Percentiles rank a stretch among this genome's conserved stretches.
Conservation (phyloP, 441 rosid species). For the Biscutella laevigata region DNA sequence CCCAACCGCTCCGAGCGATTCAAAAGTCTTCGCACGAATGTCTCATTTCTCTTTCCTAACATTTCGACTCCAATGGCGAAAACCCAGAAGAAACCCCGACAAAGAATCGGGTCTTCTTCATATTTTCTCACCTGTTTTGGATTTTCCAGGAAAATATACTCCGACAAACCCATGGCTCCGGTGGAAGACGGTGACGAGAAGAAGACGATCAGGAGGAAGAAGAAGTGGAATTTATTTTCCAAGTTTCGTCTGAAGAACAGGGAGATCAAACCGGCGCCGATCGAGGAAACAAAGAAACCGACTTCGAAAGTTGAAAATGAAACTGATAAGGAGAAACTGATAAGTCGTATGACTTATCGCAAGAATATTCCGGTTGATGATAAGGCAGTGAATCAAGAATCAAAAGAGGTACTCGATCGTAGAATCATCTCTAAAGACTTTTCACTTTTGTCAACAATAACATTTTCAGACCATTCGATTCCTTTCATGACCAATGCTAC, state of each 20-base stretch:
- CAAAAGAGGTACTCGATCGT: conserved; percentile 13
- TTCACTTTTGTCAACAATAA: no score
- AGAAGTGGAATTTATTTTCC: conserved; percentile 16
- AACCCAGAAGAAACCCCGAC: conserved; percentile 7
- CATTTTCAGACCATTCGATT: background rate
- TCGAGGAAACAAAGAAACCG: conserved; percentile 20
- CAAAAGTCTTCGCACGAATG: conserved; percentile 36
- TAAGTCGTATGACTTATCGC: conserved; percentile 15
- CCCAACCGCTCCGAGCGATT: conserved; percentile 28
- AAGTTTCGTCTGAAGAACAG: conserved; percentile 24
- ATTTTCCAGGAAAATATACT: conserved; percentile 17
- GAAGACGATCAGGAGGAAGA: background rate
- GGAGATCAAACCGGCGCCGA: conserved; percentile 36
- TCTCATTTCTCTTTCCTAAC: conserved; percentile 3
- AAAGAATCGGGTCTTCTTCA: conserved; percentile 2
- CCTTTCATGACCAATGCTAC: background rate
- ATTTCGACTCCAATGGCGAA: conserved; percentile 27
- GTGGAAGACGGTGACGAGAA: conserved; percentile 5
- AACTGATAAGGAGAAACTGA: conserved; percentile 18
- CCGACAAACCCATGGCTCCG: conserved; percentile 1
- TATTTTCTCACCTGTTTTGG: conserved; percentile 38
- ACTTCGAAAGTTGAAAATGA: background rate
- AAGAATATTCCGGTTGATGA: conserved; percentile 14
- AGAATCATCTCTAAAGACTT: background rate
- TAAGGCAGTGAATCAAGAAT: conserved; percentile 6